Conservation (phyloP, 2,329 filamentous ascomycete genomes). For the Ilyonectria sp. region DNA sequence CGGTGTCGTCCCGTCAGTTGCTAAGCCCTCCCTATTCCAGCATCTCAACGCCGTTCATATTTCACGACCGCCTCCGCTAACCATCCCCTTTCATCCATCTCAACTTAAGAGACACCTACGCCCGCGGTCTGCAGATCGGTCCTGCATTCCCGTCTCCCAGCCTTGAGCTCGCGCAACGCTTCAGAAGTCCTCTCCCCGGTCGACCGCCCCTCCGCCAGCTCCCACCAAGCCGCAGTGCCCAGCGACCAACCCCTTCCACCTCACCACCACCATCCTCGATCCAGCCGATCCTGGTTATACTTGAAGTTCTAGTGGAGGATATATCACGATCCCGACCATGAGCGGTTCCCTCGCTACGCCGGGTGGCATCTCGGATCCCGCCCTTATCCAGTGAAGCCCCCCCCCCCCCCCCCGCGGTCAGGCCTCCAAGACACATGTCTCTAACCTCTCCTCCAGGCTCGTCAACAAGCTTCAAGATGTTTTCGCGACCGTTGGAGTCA, state of each 20-base stretch:
- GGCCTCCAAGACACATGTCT: conserved; percentile 35
- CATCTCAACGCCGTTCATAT: conserved; percentile 46
- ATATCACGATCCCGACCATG: conserved; percentile 48
- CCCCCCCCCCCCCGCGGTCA: conserved; percentile 38
- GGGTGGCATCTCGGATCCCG: conserved; percentile 77
- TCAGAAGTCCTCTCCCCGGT: conserved; percentile 32
- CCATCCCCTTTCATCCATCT: conserved; percentile 24
- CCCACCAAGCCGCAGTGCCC: conserved; percentile 10
- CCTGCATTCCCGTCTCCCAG: conserved; percentile 4
- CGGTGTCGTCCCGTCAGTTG: conserved; percentile 50
- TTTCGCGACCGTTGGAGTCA: conserved; percentile 97
- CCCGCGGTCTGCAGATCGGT: conserved; percentile 6
- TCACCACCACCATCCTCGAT: conserved; percentile 32
- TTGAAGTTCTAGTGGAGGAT: conserved; percentile 31
- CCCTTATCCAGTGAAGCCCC: conserved; percentile 77
- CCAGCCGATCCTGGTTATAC: conserved; percentile 29
- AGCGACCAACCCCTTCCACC: conserved; percentile 34
- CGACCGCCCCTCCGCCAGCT: conserved; percentile 41
- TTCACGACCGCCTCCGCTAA: conserved; percentile 38
- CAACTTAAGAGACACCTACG: conserved; percentile 13
- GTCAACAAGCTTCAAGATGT: conserved; percentile 99
- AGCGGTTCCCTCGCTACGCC: conserved; percentile 57
- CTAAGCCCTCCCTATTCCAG: conserved; percentile 49
- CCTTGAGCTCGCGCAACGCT: conserved; percentile 32
- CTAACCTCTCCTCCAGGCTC: conserved; percentile 66